Evolutionary conservation across 2,329 filamentous ascomycete genomes (phyloP), one percentile per base, ranked within the genome.

Genomic region (Trichophaea hybrida): DNA sequence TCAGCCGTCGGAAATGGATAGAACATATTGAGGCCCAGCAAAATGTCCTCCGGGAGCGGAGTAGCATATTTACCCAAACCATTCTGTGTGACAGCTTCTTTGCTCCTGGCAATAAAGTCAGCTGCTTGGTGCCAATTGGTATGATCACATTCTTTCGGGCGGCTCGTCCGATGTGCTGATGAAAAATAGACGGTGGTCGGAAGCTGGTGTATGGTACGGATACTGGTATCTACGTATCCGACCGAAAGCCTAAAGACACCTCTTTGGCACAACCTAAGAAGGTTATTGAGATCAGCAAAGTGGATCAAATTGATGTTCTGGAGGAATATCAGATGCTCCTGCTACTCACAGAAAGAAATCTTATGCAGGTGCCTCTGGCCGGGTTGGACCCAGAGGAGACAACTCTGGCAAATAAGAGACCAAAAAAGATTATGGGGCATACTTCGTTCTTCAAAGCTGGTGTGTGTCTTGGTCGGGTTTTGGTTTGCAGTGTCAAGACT

Each of bases 371-470:
- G 74, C 83, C 88, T 1, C 77, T 95, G 56, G 85, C 91, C 63
- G 89, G 88, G 12, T 77, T 98, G 59, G 91, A 95, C 68, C 80
- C 85, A 2, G 85, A 85, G 64, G 90, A 97, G 69, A 76, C 76
- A 52, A 78, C 80, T 61, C 80, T 87, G 37, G 76, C 90, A 59
- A 82, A 82, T 13, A 95, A 93, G 72, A 82, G 89, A 46, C 88
- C 89, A 6, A 91, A 93, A 76, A 96, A 96, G 77, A 97, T 98
- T 65, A 86, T 90, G 73, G 94, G 87, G 68, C 90, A 96, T 74
- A 94, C 91, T 73, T 96, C 91, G 73, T 98, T 97, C 76, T 98
- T 98, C 82, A 95, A 94, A 74, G 86, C 89, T 15, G 93, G 93
- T 43, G 94, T 96, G 69, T 97, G 93, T 70, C 79, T 96, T 61